These are phyloP conservation scores for Parascedosporium putredinis DNA, from an alignment of 2,329 filamentous ascomycete species.

Conservation along the genomic window DNA sequence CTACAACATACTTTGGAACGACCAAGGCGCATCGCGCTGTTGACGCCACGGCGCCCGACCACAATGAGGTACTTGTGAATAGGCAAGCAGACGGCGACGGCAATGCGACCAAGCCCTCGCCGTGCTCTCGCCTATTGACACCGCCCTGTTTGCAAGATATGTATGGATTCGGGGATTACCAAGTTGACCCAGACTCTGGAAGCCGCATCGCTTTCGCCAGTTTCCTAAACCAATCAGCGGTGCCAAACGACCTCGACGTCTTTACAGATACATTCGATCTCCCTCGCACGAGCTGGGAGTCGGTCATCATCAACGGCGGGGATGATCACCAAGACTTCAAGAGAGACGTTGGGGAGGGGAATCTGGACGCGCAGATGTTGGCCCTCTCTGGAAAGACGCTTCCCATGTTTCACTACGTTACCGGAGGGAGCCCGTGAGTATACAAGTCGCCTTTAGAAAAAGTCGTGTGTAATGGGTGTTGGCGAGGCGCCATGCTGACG, in stretches of 20 bases:
- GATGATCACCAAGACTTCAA: constrained; percentile 25
- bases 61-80: neutral
- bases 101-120: constrained; percentile 7
- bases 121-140: constrained; percentile 25
- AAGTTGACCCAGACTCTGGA: constrained; percentile 29
- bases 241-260: constrained; percentile 31
- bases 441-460: no score
- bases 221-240: constrained; percentile 40
- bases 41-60: neutral
- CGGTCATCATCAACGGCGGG: constrained; percentile 27
- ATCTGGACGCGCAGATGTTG: constrained; percentile 18
- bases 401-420: constrained; percentile 17
- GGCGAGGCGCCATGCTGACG: no score
- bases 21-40: constrained; percentile 10
- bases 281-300: constrained; percentile 31
- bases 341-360: constrained; percentile 14
- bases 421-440: constrained; percentile 13
- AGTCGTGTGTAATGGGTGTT: no score
- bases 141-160: constrained; percentile 35
- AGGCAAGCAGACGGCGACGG: constrained; percentile 11
- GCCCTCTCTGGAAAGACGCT: constrained; percentile 13
- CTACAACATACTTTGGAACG: constrained; percentile 35
- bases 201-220: constrained; percentile 39
- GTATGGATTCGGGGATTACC: constrained; percentile 38
- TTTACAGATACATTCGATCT: constrained; percentile 27